Evolutionary conservation across 768 basidiomycete species (phyloP).

Genomic region (Serpula lacrymans): DNA sequence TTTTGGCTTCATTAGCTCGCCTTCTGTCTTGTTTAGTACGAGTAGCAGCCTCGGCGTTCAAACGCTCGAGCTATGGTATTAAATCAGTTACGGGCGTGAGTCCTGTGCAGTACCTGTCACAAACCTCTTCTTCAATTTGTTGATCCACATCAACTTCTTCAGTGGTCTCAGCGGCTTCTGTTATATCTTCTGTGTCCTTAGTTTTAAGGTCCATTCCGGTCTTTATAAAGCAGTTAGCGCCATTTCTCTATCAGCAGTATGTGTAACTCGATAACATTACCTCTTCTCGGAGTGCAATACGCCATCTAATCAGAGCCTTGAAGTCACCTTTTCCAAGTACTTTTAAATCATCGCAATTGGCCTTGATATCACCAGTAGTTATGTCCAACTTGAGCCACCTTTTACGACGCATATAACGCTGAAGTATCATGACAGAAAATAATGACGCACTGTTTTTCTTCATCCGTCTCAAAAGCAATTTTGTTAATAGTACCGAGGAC

Average conservation of each 20-base stretch:
- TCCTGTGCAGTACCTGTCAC: slow-evolving; percentile 9
- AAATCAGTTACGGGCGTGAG: slow-evolving; percentile 12
- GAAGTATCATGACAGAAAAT: slow-evolving; percentile 5
- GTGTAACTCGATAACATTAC: slow-evolving; percentile 36
- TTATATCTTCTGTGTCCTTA: slow-evolving; percentile 69
- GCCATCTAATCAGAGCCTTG: slow-evolving; percentile 90
- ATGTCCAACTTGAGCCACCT: slow-evolving; percentile 74
- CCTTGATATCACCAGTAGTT: slow-evolving; percentile 76
- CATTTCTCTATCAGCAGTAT: not conserved
- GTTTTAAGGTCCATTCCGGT: slow-evolving; percentile 82
- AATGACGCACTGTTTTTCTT: slow-evolving; percentile 71
- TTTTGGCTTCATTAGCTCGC: slow-evolving; percentile 83
- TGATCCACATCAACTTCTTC: slow-evolving; percentile 84
- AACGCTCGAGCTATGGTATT: slow-evolving; percentile 65
- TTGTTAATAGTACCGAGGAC: slow-evolving; percentile 76
- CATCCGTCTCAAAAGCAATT: slow-evolving; percentile 74
- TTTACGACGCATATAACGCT: slow-evolving; percentile 5
- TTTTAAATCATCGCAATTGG: slow-evolving; percentile 89
- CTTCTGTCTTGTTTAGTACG: slow-evolving; percentile 78
- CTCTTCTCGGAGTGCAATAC: slow-evolving; percentile 83
- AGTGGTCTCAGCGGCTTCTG: slow-evolving; percentile 63
- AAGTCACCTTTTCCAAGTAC: slow-evolving; percentile 98
- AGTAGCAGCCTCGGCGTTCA: slow-evolving; percentile 72
- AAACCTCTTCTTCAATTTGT: slow-evolving; percentile 85
- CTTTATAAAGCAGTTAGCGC: slow-evolving; percentile 33